Percentiles rank a stretch among this genome's conserved stretches.
phyloP scores from a whole-genome alignment of 306 rosid species.

The Macrotyloma uniflorum region DNA sequence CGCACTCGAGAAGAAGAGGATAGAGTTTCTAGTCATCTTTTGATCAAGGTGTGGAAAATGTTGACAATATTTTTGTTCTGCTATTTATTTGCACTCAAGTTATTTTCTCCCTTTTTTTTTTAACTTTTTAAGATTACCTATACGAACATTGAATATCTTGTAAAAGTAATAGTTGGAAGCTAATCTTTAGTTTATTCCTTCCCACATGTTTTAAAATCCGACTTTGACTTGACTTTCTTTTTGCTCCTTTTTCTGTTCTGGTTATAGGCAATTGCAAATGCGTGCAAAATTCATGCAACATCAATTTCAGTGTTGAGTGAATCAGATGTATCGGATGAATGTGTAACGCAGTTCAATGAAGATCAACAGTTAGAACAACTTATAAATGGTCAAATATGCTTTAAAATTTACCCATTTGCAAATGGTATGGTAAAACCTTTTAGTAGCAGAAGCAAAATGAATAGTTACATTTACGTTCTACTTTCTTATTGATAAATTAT shows the following conservation, averaged over 20 bases:
- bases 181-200: slow-evolving; percentile 26
- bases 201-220: slow-evolving; percentile 35
- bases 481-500: slow-evolving; percentile 3
- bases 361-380: slow-evolving; percentile 83
- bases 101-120: slow-evolving; percentile 8
- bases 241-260: slow-evolving; percentile 47
- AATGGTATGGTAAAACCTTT: slow-evolving; percentile 59
- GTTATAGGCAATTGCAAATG: slow-evolving; percentile 80
- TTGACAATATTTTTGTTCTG: slow-evolving; percentile 27
- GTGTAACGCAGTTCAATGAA: slow-evolving; percentile 63
- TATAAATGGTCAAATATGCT: slow-evolving; percentile 78
- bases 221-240: slow-evolving; percentile 29
- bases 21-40: slow-evolving; percentile 65
- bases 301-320: slow-evolving; percentile 61
- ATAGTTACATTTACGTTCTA: not conserved
- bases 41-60: slow-evolving; percentile 69
- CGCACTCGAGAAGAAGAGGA: slow-evolving; percentile 92
- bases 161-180: slow-evolving; percentile 37
- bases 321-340: slow-evolving; percentile 66
- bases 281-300: slow-evolving; percentile 76
- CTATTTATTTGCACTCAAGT: slow-evolving; percentile 36
- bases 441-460: not conserved
- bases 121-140: not conserved
- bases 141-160: slow-evolving; percentile 20
- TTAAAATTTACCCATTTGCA: slow-evolving; percentile 75